phyloP scores from a whole-genome alignment of 1,139 yeast genomes.

The Suhomyces anneliseae region DNA sequence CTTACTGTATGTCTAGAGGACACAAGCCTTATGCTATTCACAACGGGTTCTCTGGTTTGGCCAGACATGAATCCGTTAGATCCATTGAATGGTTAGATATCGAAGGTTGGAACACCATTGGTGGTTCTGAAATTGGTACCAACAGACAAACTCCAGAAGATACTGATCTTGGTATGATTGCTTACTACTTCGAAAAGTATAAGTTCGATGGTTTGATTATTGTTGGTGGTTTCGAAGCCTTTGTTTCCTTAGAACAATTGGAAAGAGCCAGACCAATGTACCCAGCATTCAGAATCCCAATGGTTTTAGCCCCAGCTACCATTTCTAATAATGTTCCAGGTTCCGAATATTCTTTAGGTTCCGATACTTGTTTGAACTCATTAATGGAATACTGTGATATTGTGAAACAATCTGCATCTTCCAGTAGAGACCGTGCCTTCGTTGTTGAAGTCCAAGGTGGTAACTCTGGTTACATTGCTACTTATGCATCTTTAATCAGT shows the following conservation, averaged over 20 bases:
- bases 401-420: constrained; percentile 91
- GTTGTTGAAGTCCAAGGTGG: constrained; percentile 99
- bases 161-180: constrained; percentile 78
- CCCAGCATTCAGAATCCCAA: constrained; percentile 91
- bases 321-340: constrained; percentile 98
- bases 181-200: constrained; percentile 85
- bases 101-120: constrained; percentile 85
- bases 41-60: constrained; percentile 90
- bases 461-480: constrained; percentile 89
- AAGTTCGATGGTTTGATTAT: constrained; percentile 81
- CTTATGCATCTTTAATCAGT: constrained; percentile 82
- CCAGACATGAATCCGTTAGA: constrained; percentile 74
- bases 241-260: constrained; percentile 76
- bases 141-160: constrained; percentile 83
- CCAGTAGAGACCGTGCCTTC: constrained; percentile 91
- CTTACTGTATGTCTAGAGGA: constrained; percentile 87
- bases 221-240: constrained; percentile 96
- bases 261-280: constrained; percentile 69
- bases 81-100: constrained; percentile 83
- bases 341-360: constrained; percentile 89
- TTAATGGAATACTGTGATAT: constrained; percentile 92
- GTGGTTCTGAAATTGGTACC: constrained; percentile 96
- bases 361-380: constrained; percentile 91
- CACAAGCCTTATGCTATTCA: constrained; percentile 85
- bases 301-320: constrained; percentile 92